Evolutionary conservation across 495 filamentous ascomycete genomes (phyloP), one percentile per base, ranked within the genome.

Genomic region (Trichoderma virens): DNA sequence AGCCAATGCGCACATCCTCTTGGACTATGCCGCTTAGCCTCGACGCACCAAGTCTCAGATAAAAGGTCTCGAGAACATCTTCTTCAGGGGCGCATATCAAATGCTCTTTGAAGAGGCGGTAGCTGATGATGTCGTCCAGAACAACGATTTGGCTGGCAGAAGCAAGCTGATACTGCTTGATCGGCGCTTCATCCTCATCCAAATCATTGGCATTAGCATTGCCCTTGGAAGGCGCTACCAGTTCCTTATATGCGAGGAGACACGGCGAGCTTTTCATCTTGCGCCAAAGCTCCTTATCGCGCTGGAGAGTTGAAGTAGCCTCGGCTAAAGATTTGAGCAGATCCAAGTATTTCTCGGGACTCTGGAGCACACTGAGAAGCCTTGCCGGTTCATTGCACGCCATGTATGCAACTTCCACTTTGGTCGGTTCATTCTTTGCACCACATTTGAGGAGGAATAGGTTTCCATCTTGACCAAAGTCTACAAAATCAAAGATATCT

Each of bases 401-500:
- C 70, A 93, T 83, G 11, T 83, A 79, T 3, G 93, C 92, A 69
- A 99, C 81, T 73, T 99, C 94, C 14, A 79, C 70, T 63, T 88
- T 93, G 2, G 87, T 96, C 0, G 95, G 95, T 71, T 98, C 93
- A 62, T 85, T 83, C 71, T 93, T 97, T 4, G 92, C 92, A 2
- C 95, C 95, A 63, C 90, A 88, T 61, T 88, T 87, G 68, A 92
- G 80, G 6, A 99, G 78, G 70, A 99, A 98, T 0, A 88, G 77
- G 68, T 98, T 97, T 3, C 91, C 93, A 69, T 93, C 85, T 61
- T 81, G 73, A 3, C 92, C 92, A 75, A 97, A 97, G 72, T 97
- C 89, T 4, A 98, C 91, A 75, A 96, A 99, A 72, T 97, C 92
- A 67, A 98, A 96, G 20, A 99, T 92, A 31, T 94, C 90, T 41